These are phyloP conservation scores for Camelina laxa DNA, from an alignment of 345 rosid species.

Conservation along the genomic window DNA sequence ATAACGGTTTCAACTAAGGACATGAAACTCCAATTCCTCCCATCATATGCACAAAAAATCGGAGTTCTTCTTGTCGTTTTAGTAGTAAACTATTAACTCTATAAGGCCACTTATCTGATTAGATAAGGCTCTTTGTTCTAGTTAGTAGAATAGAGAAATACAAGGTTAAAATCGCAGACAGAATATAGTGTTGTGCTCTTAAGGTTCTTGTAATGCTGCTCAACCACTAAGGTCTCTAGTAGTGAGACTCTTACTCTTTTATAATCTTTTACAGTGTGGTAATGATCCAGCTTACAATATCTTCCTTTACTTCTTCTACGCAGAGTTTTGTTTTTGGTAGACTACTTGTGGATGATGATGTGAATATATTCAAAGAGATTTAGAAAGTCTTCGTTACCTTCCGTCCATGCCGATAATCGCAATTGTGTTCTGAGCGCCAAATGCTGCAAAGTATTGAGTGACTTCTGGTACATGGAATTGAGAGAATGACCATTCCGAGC, in stretches of 20 bases:
- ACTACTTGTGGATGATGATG: too few relatives aligned
- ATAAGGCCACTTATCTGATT: constrained; percentile 27
- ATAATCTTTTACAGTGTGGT: constrained; percentile 22
- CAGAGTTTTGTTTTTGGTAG: too few relatives aligned
- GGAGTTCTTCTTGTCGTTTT: constrained; percentile 12
- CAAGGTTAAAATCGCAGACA: constrained; percentile 10
- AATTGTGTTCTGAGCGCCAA: too few relatives aligned
- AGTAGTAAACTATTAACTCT: constrained; percentile 33
- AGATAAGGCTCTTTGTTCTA: constrained; percentile 21
- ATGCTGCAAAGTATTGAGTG: too few relatives aligned
- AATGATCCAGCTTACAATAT: constrained; percentile 4
- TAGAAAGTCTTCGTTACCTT: too few relatives aligned
- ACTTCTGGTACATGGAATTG: too few relatives aligned
- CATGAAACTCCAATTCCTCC: too few relatives aligned
- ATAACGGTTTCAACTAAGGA: constrained; percentile 23
- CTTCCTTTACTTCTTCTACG: too few relatives aligned
- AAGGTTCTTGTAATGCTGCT: constrained; percentile 24
- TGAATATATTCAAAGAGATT: too few relatives aligned
- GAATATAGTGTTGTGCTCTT: constrained; percentile 9
- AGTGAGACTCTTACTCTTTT: constrained; percentile 20
- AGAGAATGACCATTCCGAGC: too few relatives aligned
- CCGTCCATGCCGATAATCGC: too few relatives aligned
- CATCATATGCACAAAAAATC: constrained; percentile 29
- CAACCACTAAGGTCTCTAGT: constrained; percentile 14
- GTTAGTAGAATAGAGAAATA: constrained; percentile 25